Evolutionary conservation across 345 rosid genomes (phyloP).

Genomic region (Gossypioides kirkii): DNA sequence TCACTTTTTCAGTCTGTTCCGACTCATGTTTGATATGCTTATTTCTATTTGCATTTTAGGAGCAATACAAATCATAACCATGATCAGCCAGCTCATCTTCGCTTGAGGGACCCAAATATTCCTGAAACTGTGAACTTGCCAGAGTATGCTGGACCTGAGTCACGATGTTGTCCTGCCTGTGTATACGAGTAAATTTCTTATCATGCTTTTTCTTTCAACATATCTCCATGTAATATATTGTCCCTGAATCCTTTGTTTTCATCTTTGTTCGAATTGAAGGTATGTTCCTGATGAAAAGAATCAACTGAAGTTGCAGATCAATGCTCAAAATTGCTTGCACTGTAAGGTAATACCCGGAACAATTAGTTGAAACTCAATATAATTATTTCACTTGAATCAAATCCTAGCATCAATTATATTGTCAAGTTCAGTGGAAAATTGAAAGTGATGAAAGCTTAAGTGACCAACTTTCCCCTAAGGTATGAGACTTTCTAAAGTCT

Average conservation of each 20-base stretch:
- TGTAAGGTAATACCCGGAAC: slow-evolving; percentile 62
- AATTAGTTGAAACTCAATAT: neutral
- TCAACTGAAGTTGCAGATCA: slow-evolving; percentile 73
- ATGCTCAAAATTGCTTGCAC: slow-evolving; percentile 90
- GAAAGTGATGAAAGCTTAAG: neutral
- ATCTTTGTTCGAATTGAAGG: slow-evolving; percentile 32
- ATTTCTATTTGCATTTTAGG: slow-evolving; percentile 35
- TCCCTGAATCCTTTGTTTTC: neutral
- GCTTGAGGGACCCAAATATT: slow-evolving; percentile 56
- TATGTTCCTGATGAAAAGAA: slow-evolving; percentile 67
- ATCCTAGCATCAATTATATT: neutral
- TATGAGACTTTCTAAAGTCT: neutral
- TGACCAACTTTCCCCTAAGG: neutral
- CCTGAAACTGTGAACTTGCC: slow-evolving; percentile 78
- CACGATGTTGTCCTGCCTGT: slow-evolving; percentile 92
- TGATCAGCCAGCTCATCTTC: slow-evolving; percentile 89
- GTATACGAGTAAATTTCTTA: slow-evolving; percentile 72
- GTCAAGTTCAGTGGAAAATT: neutral
- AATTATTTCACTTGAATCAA: neutral
- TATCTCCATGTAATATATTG: slow-evolving; percentile 2
- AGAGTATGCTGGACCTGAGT: slow-evolving; percentile 79
- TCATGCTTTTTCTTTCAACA: slow-evolving; percentile 3
- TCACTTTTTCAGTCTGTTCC: neutral
- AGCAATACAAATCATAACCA: slow-evolving; percentile 96
- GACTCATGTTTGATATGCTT: neutral